phyloP scores from a whole-genome alignment of 495 filamentous ascomycete species.

The Podospora sp. region DNA sequence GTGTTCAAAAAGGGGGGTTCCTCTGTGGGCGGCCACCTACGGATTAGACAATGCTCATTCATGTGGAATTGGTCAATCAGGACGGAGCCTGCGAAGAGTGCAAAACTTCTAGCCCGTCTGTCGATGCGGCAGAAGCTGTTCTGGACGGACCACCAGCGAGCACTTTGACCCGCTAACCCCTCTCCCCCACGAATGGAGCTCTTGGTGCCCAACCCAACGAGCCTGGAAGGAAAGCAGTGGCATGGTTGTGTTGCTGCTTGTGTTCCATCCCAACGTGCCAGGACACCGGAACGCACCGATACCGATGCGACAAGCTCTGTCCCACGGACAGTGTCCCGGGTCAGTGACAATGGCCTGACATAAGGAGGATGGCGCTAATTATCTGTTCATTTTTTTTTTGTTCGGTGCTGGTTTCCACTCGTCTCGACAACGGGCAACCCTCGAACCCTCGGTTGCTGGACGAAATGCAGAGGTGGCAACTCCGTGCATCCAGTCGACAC shows the following conservation, averaged over 20 bases:
- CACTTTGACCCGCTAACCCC: background rate
- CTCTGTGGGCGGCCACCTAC: background rate
- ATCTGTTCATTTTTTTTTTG: background rate
- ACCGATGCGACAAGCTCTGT: background rate
- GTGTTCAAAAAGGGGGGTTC: background rate
- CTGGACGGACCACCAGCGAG: background rate
- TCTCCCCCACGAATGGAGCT: background rate
- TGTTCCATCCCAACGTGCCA: background rate
- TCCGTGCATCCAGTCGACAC: too few relatives aligned
- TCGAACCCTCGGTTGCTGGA: too few relatives aligned
- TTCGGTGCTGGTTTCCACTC: background rate
- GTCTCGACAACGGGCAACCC: too few relatives aligned
- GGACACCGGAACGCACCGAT: background rate
- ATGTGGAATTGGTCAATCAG: constrained; percentile 28
- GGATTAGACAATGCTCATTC: constrained; percentile 11
- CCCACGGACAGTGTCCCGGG: background rate
- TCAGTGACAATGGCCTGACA: constrained; percentile 7
- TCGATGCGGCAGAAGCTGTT: background rate
- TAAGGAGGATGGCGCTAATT: background rate
- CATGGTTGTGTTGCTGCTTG: background rate
- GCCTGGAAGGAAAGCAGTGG: background rate
- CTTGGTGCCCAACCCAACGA: background rate
- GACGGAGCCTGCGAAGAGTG: constrained; percentile 18
- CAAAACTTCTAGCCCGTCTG: constrained; percentile 18
- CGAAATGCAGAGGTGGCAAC: too few relatives aligned